phyloP scores from a whole-genome alignment of 1,284 basidiomycete genomes.

The Moesziomyces sp. region DNA sequence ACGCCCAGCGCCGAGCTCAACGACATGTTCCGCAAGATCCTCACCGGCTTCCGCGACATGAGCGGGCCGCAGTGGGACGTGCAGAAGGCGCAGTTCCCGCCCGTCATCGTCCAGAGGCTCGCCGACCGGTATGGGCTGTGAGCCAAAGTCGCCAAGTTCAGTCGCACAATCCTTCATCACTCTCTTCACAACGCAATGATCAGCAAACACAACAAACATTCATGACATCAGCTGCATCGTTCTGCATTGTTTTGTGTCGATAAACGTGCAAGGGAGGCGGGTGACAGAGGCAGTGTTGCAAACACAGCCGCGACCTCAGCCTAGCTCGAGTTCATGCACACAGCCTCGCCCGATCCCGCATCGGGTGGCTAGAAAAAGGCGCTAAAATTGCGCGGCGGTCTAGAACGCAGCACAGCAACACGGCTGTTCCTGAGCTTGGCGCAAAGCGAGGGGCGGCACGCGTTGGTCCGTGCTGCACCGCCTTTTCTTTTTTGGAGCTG shows the following conservation, averaged over 20 bases:
- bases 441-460: too few species aligned
- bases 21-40: conserved; percentile 71
- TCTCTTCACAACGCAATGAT: not conserved
- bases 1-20: conserved; percentile 61
- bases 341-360: conserved; percentile 1
- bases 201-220: not conserved
- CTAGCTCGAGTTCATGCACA: conserved; percentile 3
- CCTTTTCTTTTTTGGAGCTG: conserved; percentile 4
- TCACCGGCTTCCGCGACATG: conserved; percentile 85
- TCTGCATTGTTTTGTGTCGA: too few species aligned
- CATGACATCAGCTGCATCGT: too few species aligned
- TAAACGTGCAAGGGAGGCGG: too few species aligned
- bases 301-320: too few species aligned
- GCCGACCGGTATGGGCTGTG: conserved; percentile 56
- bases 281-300: too few species aligned
- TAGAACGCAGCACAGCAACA: conserved; percentile 1
- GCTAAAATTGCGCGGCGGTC: not conserved
- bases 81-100: conserved; percentile 62
- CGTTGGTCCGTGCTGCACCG: conserved; percentile 16
- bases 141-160: not conserved
- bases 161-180: too few species aligned
- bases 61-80: conserved; percentile 74
- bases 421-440: not conserved
- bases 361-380: not conserved
- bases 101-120: conserved; percentile 59